Conservation (phyloP, 2,329 filamentous ascomycete genomes). For the Penicillium sp. region DNA sequence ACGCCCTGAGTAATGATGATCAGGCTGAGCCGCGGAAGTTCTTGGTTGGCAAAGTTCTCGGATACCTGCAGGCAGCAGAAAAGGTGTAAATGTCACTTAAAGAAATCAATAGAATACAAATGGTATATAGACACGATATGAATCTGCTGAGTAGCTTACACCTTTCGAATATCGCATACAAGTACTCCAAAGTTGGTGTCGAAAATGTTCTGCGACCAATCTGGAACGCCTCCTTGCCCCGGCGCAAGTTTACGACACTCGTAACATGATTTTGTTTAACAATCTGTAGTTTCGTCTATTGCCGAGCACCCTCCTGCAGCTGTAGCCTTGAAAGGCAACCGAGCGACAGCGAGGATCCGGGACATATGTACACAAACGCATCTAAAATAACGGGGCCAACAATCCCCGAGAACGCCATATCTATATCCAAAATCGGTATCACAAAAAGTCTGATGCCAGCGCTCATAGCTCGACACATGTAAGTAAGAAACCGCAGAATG, state of each 20-base stretch:
- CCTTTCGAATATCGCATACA: too few relatives aligned
- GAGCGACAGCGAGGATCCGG: background rate
- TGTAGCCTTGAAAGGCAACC: background rate
- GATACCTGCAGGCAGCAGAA: slow-evolving; percentile 21
- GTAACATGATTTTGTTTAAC: too few relatives aligned
- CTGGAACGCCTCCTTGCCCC: too few relatives aligned
- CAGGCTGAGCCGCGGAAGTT: slow-evolving; percentile 29
- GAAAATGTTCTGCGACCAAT: too few relatives aligned
- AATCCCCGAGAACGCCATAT: slow-evolving; percentile 2
- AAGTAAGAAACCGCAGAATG: background rate
- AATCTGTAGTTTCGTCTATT: background rate
- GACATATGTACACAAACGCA: slow-evolving; percentile 2
- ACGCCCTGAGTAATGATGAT: slow-evolving; percentile 38
- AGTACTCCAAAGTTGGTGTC: too few relatives aligned
- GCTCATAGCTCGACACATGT: background rate
- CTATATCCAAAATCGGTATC: slow-evolving; percentile 3
- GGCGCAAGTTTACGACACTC: too few relatives aligned
- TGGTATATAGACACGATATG: background rate
- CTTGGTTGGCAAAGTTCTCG: slow-evolving; percentile 29
- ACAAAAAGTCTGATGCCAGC: background rate
- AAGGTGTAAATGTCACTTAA: background rate
- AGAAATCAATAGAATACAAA: background rate
- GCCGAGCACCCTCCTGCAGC: background rate
- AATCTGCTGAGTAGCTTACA: background rate
- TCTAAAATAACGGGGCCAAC: background rate